These are phyloP conservation scores for Colletotrichum tropicale DNA, from an alignment of 2,329 filamentous ascomycete genomes.

Conservation along the genomic window DNA sequence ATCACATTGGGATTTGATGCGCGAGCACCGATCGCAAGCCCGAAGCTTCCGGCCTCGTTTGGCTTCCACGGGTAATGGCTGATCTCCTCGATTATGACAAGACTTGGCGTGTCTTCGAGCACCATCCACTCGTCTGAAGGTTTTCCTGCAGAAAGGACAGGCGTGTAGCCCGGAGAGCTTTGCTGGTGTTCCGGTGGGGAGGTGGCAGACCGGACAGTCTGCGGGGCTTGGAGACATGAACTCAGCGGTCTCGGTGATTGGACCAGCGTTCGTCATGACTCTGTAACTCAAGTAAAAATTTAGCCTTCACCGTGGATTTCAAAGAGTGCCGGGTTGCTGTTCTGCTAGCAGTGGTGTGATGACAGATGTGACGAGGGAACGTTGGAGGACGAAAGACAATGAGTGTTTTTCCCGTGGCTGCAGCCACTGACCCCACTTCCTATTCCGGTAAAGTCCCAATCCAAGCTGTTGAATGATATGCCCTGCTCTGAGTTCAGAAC, in stretches of 20 bases:
- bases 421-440: background rate
- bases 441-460: background rate
- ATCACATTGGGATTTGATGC: background rate
- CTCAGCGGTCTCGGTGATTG: background rate
- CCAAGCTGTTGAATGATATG: background rate
- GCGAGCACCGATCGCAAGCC: background rate
- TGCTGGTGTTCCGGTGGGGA: background rate
- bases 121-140: background rate
- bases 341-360: background rate
- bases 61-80: fast-evolving
- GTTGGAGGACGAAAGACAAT: background rate
- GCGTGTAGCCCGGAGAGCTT: background rate
- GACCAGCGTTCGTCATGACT: background rate
- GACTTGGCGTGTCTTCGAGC: background rate
- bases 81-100: background rate
- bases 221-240: background rate
- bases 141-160: background rate
- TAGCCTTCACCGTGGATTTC: background rate
- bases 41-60: background rate
- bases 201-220: background rate
- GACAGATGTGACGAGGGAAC: background rate
- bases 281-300: fast-evolving
- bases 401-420: background rate
- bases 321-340: background rate
- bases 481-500: background rate